Conservation (phyloP, 2,329 filamentous ascomycete species). For the Trichoderma sp. region DNA sequence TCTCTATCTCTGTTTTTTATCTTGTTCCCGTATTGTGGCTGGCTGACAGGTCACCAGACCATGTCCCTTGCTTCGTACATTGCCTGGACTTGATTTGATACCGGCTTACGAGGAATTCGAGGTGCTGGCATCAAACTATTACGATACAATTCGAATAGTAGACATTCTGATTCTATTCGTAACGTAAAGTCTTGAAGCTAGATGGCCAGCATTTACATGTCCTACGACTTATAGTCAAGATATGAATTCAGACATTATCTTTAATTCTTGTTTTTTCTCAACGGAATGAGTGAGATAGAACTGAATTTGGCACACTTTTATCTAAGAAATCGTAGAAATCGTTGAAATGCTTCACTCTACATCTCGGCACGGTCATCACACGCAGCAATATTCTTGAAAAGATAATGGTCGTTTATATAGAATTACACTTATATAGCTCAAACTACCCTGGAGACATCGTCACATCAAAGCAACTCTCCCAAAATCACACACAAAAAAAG, state of each 20-base stretch:
- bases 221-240: not conserved
- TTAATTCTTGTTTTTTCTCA: too few relatives aligned
- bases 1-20: not conserved
- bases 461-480: not conserved
- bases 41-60: not conserved
- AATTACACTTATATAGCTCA: constrained; percentile 13
- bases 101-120: not conserved
- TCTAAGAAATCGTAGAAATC: too few relatives aligned
- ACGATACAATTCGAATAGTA: not conserved
- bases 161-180: not conserved
- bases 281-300: too few relatives aligned
- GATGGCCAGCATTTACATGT: not conserved
- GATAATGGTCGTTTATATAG: not conserved
- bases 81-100: not conserved
- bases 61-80: not conserved
- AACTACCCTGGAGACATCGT: not conserved
- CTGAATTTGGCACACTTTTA: too few relatives aligned
- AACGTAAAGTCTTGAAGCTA: not conserved
- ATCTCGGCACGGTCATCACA: not conserved
- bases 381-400: not conserved
- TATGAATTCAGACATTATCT: not conserved
- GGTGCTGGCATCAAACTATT: not conserved
- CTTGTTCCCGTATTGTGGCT: not conserved
- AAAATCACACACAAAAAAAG: constrained; percentile 12
- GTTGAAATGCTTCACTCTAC: not conserved